Conservation (phyloP, 2,329 filamentous ascomycete genomes). For the Penicillium sp. region DNA sequence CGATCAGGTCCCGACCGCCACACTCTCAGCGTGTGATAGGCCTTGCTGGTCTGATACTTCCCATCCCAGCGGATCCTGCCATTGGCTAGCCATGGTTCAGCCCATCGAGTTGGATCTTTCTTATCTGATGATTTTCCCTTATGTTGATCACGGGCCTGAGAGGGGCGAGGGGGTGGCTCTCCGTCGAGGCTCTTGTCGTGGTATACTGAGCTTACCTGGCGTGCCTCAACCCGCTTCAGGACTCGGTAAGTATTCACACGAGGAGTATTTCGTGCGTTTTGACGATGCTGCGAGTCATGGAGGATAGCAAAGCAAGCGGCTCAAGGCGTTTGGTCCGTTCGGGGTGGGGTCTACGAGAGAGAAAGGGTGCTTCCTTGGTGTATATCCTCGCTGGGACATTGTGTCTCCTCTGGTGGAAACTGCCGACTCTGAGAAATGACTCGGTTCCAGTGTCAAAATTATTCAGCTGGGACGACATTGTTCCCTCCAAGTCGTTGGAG, state of each 20-base stretch:
- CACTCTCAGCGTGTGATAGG: conserved; percentile 10
- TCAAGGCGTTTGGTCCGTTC: conserved; percentile 1
- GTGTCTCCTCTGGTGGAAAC: background rate
- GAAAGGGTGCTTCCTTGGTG: background rate
- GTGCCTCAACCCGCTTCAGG: background rate
- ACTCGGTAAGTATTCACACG: background rate
- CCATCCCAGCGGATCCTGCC: conserved; percentile 6
- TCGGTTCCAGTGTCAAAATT: background rate
- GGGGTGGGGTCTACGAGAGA: background rate
- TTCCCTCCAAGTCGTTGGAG: conserved; percentile 35
- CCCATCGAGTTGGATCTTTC: background rate
- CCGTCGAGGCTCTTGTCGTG: background rate
- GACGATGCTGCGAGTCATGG: conserved; percentile 11
- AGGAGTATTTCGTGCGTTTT: background rate
- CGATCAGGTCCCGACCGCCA: conserved; percentile 17
- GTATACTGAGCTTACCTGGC: background rate
- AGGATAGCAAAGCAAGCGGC: conserved; percentile 13
- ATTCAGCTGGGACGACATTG: conserved; percentile 31
- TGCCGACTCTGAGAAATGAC: background rate
- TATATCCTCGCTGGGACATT: background rate
- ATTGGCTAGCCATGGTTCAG: conserved; percentile 12
- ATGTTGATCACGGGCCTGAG: background rate
- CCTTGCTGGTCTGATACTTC: background rate
- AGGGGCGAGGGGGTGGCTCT: background rate
- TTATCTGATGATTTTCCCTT: conserved; percentile 11